Base-by-base conservation (phyloP, 352 stramenopile genomes). In the Phytophthora hybrid region DNA sequence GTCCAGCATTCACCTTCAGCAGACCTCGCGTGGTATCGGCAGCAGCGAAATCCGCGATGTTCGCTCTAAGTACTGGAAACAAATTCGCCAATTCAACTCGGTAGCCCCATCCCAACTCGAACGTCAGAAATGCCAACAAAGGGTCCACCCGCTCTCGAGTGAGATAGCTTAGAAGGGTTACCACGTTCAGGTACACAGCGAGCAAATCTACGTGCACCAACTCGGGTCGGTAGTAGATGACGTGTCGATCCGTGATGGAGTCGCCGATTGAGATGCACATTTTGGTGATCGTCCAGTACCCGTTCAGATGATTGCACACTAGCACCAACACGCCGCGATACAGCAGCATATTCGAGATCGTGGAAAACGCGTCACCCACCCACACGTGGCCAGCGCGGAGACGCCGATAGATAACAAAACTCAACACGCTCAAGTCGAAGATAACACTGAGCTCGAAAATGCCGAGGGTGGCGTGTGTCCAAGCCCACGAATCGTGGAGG, bases 401-500 rank as follows among this genome's bases (percentile, higher is more conserved):
- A 31, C 81, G 81, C 31, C 74, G 78, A 7, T 72, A 79, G 13
- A 78, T 73, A 1, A 83, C 59, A 47, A 88, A 65, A 9, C 69
- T 37, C 19, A 88, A 39, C 11, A 85, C 47, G 3, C 59, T 18
- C 9, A 84, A 51, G 23, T 79, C 62, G 23, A 84, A 66, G 5
- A 84, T 55, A 18, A 68, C 70, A 26, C 56, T 59, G 10, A 73
- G 14, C 11, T 71, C 80, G 10, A 88, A 82, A 18, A 78, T 44
- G 8, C 71, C 47, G 19, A 85, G 80, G 4, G 83, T 44, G 5
- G 73, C 62, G n/a, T 84, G 81, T 1, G 61, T 66, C 82, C 80
- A 89, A 1, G 78, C 73, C 82, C 82, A 89, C 7, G 73, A 78
- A 63, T 89, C 79, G 16, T 74, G 76, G 5, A 86, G 66, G 4